phyloP scores from a whole-genome alignment of 495 filamentous ascomycete species.

The Penicillium riverlandense region DNA sequence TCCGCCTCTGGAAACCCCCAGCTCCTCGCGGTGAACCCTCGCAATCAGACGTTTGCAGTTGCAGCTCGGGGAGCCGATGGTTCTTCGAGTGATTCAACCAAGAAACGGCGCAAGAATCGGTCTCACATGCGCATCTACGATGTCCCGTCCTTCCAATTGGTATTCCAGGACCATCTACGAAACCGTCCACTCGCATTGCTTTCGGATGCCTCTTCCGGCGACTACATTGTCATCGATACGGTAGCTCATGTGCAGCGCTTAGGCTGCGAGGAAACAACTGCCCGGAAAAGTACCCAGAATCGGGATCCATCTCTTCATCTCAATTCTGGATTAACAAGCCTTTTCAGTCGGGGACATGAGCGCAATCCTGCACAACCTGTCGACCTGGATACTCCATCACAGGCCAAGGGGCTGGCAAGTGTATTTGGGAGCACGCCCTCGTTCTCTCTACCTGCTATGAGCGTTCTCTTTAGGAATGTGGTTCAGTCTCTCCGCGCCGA shows the following conservation, averaged over 20 bases:
- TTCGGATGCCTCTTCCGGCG: slow-evolving; percentile 40
- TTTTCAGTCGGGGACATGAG: slow-evolving; percentile 37
- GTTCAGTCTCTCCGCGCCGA: slow-evolving; percentile 30
- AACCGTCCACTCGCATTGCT: slow-evolving; percentile 27
- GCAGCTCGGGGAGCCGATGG: slow-evolving; percentile 4
- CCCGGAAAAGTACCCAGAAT: slow-evolving; percentile 44
- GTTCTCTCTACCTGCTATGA: slow-evolving; percentile 69
- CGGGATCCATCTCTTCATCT: slow-evolving; percentile 28
- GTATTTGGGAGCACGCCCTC: slow-evolving; percentile 70
- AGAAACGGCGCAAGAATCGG: slow-evolving; percentile 17
- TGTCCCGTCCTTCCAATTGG: slow-evolving; percentile 22
- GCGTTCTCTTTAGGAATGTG: slow-evolving; percentile 71
- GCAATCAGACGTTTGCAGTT: slow-evolving; percentile 31
- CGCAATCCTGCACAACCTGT: slow-evolving; percentile 19
- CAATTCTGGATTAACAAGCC: slow-evolving; percentile 40
- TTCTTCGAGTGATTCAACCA: slow-evolving; percentile 3
- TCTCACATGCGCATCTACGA: slow-evolving; percentile 29
- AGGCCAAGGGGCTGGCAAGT: slow-evolving; percentile 58
- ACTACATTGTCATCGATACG: slow-evolving; percentile 49
- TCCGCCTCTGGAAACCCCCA: slow-evolving; percentile 3
- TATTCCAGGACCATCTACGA: slow-evolving; percentile 19
- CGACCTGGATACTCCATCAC: slow-evolving; percentile 40
- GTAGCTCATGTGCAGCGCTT: slow-evolving; percentile 37
- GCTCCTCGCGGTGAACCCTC: slow-evolving; percentile 30
- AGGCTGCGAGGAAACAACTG: slow-evolving; percentile 49